A percentile compares a stretch with the other conserved stretches of the same genome.
Evolutionary conservation across 805 yeast species (phyloP).

Genomic region (Candida endomychidarum): DNA sequence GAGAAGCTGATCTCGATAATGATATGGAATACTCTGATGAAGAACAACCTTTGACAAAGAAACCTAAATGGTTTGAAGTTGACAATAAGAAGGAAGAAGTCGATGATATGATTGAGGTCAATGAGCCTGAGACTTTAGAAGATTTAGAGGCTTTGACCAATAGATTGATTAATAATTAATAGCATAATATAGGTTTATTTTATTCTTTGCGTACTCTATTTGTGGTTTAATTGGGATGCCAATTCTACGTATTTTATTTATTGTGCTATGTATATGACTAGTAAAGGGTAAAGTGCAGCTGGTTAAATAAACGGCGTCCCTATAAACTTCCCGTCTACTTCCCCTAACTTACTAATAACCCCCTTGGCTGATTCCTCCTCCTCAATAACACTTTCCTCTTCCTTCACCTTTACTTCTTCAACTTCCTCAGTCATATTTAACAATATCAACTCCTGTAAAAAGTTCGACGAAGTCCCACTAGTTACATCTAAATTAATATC

Average conservation of each 20-base stretch:
- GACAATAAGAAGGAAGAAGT: slow-evolving; percentile 24
- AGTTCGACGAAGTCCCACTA: slow-evolving; percentile 66
- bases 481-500: slow-evolving; percentile 62
- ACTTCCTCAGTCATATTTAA: slow-evolving; percentile 38
- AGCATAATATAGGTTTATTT: slow-evolving; percentile 4
- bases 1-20: slow-evolving; percentile 42
- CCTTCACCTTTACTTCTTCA: slow-evolving; percentile 13
- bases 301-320: slow-evolving; percentile 28
- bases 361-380: slow-evolving; percentile 20
- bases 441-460: slow-evolving; percentile 71
- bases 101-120: slow-evolving; percentile 62
- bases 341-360: slow-evolving; percentile 28
- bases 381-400: slow-evolving; percentile 19
- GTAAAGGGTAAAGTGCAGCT: too few relatives aligned
- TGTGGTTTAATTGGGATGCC: too few relatives aligned
- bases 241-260: too few relatives aligned
- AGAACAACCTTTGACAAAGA: slow-evolving; percentile 38
- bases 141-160: slow-evolving; percentile 88
- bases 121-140: slow-evolving; percentile 86
- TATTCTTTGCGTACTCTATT: neutral
- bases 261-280: too few relatives aligned
- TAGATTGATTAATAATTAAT: slow-evolving; percentile 37
- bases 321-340: slow-evolving; percentile 29
- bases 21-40: slow-evolving; percentile 42
- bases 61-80: slow-evolving; percentile 52